Evolutionary conservation across 495 filamentous ascomycete species (phyloP).

Genomic region (Jackrogersella multiformis): DNA sequence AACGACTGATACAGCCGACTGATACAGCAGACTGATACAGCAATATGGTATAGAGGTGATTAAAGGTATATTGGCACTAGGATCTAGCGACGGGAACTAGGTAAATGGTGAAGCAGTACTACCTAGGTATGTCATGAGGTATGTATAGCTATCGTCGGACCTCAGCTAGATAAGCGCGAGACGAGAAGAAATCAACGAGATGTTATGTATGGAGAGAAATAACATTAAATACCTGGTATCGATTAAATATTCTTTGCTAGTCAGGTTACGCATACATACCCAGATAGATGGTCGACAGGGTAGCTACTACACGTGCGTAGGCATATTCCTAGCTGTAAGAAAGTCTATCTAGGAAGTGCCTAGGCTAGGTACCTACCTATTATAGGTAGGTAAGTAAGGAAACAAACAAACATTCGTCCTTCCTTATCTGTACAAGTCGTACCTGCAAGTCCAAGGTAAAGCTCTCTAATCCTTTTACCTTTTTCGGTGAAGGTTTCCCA

Average conservation of each 20-base stretch:
- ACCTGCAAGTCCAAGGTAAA: background rate
- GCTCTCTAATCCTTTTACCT: background rate
- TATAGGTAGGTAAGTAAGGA: no score
- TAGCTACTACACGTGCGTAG: background rate
- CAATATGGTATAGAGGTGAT: background rate
- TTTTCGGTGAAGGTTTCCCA: background rate
- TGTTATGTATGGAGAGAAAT: constrained; percentile 11
- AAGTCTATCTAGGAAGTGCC: no score
- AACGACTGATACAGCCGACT: background rate
- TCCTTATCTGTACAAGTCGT: constrained; percentile 38
- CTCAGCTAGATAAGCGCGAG: constrained; percentile 6
- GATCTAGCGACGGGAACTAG: constrained; percentile 13
- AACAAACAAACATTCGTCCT: constrained; percentile 14
- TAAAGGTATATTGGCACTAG: constrained; percentile 9
- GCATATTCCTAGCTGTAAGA: no score
- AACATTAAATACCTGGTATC: constrained; percentile 1
- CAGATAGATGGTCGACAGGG: no score
- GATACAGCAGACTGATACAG: background rate
- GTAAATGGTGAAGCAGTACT: background rate
- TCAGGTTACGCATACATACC: constrained; percentile 19
- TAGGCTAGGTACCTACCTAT: no score
- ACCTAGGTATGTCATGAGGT: no score
- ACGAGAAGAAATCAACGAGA: constrained; percentile 1
- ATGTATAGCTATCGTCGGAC: background rate
- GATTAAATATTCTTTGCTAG: background rate